These are phyloP conservation scores for Wilhelminamyces savonicus DNA, from an alignment of 805 yeast species.

Conservation along the genomic window DNA sequence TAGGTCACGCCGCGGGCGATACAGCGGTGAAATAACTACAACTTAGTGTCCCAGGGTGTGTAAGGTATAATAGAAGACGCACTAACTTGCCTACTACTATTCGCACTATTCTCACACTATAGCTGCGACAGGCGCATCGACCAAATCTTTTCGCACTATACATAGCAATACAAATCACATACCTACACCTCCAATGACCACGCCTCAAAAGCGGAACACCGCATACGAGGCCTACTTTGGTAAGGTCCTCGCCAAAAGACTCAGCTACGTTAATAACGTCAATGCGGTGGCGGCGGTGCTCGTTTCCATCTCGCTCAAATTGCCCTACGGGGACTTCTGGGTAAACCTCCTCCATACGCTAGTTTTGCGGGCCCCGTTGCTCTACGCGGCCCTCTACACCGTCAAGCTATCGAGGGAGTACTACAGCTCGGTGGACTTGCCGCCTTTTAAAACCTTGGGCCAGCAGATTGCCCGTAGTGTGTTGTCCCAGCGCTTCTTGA, in stretches of 20 bases:
- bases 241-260: conserved; percentile 26
- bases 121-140: too few species aligned
- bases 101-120: too few species aligned
- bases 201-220: conserved; percentile 3
- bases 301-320: conserved; percentile 14
- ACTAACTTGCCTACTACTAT: too few species aligned
- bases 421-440: conserved; percentile 24
- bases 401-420: conserved; percentile 19
- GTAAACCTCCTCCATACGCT: conserved; percentile 21
- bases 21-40: too few species aligned
- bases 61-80: too few species aligned
- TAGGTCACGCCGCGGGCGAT: too few species aligned
- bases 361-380: conserved; percentile 22
- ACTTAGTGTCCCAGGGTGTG: too few species aligned
- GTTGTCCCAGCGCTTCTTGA: conserved; percentile 11
- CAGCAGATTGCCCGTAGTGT: conserved; percentile 21
- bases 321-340: conserved; percentile 27
- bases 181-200: too few species aligned
- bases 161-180: too few species aligned
- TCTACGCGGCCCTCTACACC: conserved; percentile 20
- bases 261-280: conserved; percentile 29
- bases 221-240: conserved; percentile 20
- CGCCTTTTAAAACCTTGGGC: conserved; percentile 26
- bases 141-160: too few species aligned
- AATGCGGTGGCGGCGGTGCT: conserved; percentile 19